Percentiles rank a stretch among this genome's conserved stretches.
Evolutionary conservation across 768 basidiomycete species (phyloP).

Genomic region (Boletus patriciae): DNA sequence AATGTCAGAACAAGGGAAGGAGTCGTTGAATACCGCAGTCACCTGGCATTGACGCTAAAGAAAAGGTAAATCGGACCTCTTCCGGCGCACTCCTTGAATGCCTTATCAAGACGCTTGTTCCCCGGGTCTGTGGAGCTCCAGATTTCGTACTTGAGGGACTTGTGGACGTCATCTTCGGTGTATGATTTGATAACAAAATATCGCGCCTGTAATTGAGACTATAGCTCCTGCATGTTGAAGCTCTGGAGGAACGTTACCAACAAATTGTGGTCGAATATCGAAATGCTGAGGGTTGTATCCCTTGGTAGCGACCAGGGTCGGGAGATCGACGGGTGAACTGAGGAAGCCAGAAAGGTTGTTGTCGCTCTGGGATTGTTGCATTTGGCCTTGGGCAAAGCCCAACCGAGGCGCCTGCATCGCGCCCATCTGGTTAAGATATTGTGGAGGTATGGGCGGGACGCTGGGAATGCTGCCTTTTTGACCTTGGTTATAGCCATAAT

Average conservation of each 20-base stretch:
- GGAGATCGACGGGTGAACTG: constrained; percentile 78
- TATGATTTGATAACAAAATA: constrained; percentile 99
- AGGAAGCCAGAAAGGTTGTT: constrained; percentile 44
- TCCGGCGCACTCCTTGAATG: constrained; percentile 92
- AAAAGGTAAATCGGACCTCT: constrained; percentile 96
- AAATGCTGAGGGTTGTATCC: constrained; percentile 90
- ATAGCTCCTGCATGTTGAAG: background rate
- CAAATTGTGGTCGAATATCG: constrained; percentile 76
- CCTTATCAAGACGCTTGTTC: constrained; percentile 95
- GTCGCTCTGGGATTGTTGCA: constrained; percentile 29
- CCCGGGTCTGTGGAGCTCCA: constrained; percentile 98
- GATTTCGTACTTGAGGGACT: constrained; percentile 95
- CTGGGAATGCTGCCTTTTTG: constrained; percentile 51
- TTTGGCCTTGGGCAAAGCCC: constrained; percentile 36
- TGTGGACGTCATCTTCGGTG: constrained; percentile 99
- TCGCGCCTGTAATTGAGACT: constrained; percentile 57
- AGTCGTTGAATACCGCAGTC: constrained; percentile 5
- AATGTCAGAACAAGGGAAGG: constrained; percentile 9
- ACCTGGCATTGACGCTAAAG: constrained; percentile 96
- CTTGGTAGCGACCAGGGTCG: constrained; percentile 79
- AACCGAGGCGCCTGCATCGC: constrained; percentile 37
- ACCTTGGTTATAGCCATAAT: constrained; percentile 52
- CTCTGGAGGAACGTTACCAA: constrained; percentile 38
- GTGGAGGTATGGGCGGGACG: constrained; percentile 71
- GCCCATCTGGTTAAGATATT: constrained; percentile 63